Percentiles rank a stretch among this genome's conserved stretches.
phyloP scores from a whole-genome alignment of 2,329 filamentous ascomycete species.

The Ceratocystis cubensis region DNA sequence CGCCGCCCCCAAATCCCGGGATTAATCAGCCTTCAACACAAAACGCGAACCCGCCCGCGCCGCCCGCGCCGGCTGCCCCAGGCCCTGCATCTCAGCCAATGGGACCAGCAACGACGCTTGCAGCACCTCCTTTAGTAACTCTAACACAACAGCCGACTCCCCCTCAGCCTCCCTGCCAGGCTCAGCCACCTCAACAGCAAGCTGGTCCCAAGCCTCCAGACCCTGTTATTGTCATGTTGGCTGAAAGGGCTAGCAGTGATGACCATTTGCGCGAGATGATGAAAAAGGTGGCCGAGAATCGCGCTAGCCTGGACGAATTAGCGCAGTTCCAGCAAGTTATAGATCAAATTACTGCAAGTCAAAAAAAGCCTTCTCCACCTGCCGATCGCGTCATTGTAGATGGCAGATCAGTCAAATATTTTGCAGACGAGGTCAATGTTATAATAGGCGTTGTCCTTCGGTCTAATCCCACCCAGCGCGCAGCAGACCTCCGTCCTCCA shows the following conservation, averaged over 20 bases:
- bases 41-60: background rate
- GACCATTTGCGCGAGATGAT: slow-evolving; percentile 62
- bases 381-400: slow-evolving; percentile 44
- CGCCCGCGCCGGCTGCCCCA: background rate
- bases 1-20: background rate
- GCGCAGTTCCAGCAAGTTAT: slow-evolving; percentile 70
- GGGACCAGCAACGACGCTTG: background rate
- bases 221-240: slow-evolving; percentile 68
- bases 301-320: slow-evolving; percentile 58
- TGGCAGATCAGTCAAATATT: slow-evolving; percentile 45
- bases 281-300: slow-evolving; percentile 68
- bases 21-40: background rate
- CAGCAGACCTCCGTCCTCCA: slow-evolving; percentile 40
- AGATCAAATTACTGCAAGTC: slow-evolving; percentile 57
- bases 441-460: slow-evolving; percentile 48
- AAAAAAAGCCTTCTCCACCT: slow-evolving; percentile 42
- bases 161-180: slow-evolving; percentile 13
- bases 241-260: slow-evolving; percentile 62
- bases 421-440: slow-evolving; percentile 44
- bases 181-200: slow-evolving; percentile 17
- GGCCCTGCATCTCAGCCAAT: background rate
- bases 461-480: slow-evolving; percentile 46
- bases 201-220: slow-evolving; percentile 36
- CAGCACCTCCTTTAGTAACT: slow-evolving; percentile 19
- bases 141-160: slow-evolving; percentile 22